Evolutionary conservation across 73 alveolate genomes (phyloP).

Genomic region (Paraurostyla sp.): DNA sequence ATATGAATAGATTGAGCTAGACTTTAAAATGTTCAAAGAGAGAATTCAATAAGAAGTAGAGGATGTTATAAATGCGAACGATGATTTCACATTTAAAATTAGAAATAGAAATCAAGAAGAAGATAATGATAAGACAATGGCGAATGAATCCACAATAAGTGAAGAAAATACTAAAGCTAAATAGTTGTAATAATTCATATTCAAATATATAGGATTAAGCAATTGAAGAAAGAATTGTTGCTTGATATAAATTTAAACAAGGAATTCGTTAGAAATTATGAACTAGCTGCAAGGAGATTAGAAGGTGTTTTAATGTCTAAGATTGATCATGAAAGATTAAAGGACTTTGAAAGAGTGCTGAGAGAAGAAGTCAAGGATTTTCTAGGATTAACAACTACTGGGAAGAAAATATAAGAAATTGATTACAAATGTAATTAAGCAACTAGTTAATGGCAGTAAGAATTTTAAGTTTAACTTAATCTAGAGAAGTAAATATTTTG

Average conservation of each 20-base stretch:
- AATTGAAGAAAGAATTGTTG: constrained; percentile 33
- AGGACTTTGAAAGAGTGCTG: background rate
- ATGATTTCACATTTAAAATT: constrained; percentile 22
- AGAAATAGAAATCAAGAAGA: background rate
- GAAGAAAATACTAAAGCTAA: background rate
- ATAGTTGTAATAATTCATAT: background rate
- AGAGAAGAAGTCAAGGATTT: constrained; percentile 33
- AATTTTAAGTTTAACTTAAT: background rate
- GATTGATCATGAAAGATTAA: constrained; percentile 24
- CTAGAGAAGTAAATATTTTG: background rate
- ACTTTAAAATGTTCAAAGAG: background rate
- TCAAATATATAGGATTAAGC: background rate
- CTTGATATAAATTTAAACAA: constrained; percentile 30
- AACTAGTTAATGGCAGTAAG: background rate
- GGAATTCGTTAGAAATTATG: constrained; percentile 33
- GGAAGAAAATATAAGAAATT: constrained; percentile 12
- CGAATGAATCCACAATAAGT: background rate
- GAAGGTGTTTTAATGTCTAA: constrained; percentile 4
- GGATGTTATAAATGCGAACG: background rate
- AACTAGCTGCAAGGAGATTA: constrained; percentile 45
- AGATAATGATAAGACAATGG: background rate
- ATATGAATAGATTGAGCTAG: background rate
- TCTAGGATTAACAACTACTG: constrained; percentile 6
- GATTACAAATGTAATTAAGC: constrained; percentile 9
- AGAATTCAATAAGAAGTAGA: constrained; percentile 13